Percentiles rank a stretch among this genome's conserved stretches.
These are phyloP conservation scores for Cantharellus anzutake DNA, from an alignment of 768 basidiomycete genomes.

Conservation along the genomic window DNA sequence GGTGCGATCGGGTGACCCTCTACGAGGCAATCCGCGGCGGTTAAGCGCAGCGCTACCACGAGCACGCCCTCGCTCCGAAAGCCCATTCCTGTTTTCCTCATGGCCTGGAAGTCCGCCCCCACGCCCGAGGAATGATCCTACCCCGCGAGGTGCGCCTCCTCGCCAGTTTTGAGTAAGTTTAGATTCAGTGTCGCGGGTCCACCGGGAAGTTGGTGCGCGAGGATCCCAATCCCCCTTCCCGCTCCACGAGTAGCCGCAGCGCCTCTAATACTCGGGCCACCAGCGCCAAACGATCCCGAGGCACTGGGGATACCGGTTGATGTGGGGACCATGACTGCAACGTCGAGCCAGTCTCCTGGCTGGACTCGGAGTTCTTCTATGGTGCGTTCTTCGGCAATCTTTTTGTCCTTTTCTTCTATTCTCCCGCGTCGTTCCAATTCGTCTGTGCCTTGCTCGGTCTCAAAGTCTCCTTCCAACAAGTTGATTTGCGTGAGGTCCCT, in stretches of 20 bases:
- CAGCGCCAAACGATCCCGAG: background rate
- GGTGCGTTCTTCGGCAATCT: conserved; percentile 41
- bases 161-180: background rate
- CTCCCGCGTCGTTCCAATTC: conserved; percentile 23
- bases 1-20: background rate
- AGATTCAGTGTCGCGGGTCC: background rate
- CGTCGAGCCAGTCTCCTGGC: conserved; percentile 60
- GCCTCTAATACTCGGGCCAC: background rate
- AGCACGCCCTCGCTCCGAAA: background rate
- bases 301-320: background rate
- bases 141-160: background rate
- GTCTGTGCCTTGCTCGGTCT: conserved; percentile 1
- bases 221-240: too few species aligned
- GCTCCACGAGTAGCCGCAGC: background rate
- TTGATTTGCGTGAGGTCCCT: conserved; percentile 55
- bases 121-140: background rate
- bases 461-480: conserved; percentile 33
- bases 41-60: background rate
- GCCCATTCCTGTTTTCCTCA: too few species aligned
- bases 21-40: background rate
- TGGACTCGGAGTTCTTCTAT: conserved; percentile 64
- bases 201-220: background rate
- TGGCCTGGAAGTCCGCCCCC: background rate
- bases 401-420: conserved; percentile 9
- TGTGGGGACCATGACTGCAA: conserved; percentile 49